phyloP scores from a whole-genome alignment of 148 eudicot genomes.

The Cornus controversa region DNA sequence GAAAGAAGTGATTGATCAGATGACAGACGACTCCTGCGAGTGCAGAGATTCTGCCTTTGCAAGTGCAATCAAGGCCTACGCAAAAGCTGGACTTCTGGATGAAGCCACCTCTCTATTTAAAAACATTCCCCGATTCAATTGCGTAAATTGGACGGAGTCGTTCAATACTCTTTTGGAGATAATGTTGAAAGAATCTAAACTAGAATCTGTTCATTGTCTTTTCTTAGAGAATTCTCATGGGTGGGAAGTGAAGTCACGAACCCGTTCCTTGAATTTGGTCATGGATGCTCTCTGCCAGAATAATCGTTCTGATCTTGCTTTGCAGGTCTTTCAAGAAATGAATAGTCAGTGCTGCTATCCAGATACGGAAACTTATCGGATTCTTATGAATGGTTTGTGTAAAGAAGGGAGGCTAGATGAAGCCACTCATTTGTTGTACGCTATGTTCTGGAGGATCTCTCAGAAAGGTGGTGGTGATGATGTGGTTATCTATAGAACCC shows the following conservation, averaged over 20 bases:
- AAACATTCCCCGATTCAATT: constrained; percentile 63
- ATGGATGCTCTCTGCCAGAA: constrained; percentile 63
- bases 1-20: constrained; percentile 65
- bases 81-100: constrained; percentile 52
- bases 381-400: constrained; percentile 84
- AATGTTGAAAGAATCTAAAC: constrained; percentile 59
- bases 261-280: constrained; percentile 62
- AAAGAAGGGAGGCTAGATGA: constrained; percentile 65
- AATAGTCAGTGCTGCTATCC: constrained; percentile 60
- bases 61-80: constrained; percentile 58
- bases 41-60: constrained; percentile 66
- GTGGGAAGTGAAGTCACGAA: constrained; percentile 75
- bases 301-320: constrained; percentile 67
- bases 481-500: constrained; percentile 66
- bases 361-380: constrained; percentile 60
- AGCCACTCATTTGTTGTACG: constrained; percentile 77
- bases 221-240: constrained; percentile 59
- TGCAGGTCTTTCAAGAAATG: constrained; percentile 79
- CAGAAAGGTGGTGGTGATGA: constrained; percentile 87
- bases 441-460: constrained; percentile 89
- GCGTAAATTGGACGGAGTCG: constrained; percentile 78
- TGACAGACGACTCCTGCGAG: constrained; percentile 81
- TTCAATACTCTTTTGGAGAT: constrained; percentile 74
- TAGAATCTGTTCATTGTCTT: constrained; percentile 47
- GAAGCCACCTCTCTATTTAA: constrained; percentile 74